Percentiles rank a stretch among this genome's conserved stretches.
phyloP scores from a whole-genome alignment of 768 basidiomycete species.

The Lyophyllum semitale region DNA sequence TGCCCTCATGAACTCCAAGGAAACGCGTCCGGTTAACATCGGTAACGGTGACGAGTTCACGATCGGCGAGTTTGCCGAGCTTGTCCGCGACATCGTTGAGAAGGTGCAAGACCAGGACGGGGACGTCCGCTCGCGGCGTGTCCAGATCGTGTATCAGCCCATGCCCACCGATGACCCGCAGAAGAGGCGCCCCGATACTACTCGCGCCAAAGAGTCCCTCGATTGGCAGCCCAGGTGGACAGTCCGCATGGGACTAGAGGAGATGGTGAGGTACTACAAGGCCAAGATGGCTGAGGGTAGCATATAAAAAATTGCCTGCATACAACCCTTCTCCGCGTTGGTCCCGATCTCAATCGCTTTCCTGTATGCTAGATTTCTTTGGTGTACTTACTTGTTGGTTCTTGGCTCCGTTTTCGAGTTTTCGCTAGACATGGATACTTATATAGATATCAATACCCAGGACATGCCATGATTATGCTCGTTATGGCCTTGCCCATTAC shows the following conservation, averaged over 20 bases:
- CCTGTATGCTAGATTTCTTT: not conserved
- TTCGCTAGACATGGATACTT: conserved; percentile 1
- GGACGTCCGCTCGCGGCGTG: conserved; percentile 45
- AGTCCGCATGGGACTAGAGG: conserved; percentile 90
- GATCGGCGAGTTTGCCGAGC: conserved; percentile 90
- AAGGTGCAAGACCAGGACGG: conserved; percentile 90
- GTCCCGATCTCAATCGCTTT: not conserved
- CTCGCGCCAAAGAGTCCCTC: conserved; percentile 81
- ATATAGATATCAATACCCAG: too few relatives aligned
- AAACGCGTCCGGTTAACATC: conserved; percentile 94
- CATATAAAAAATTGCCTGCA: conserved; percentile 39
- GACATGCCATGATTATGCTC: too few relatives aligned
- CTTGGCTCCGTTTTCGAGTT: not conserved
- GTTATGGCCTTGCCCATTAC: too few relatives aligned
- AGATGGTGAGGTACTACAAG: conserved; percentile 94
- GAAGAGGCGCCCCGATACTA: conserved; percentile 90
- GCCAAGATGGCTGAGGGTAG: conserved; percentile 86
- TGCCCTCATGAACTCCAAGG: conserved; percentile 91
- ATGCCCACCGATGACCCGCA: conserved; percentile 95
- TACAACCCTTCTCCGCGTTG: not conserved
- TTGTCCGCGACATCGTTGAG: conserved; percentile 90
- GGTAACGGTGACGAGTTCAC: conserved; percentile 96
- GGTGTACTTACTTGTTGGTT: not conserved
- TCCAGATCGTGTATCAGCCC: conserved; percentile 74
- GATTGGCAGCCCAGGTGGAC: conserved; percentile 94